Percentiles rank a stretch among this genome's conserved stretches.
Conservation (phyloP, 345 rosid genomes). For the Psidium friedrichsthalianum region DNA sequence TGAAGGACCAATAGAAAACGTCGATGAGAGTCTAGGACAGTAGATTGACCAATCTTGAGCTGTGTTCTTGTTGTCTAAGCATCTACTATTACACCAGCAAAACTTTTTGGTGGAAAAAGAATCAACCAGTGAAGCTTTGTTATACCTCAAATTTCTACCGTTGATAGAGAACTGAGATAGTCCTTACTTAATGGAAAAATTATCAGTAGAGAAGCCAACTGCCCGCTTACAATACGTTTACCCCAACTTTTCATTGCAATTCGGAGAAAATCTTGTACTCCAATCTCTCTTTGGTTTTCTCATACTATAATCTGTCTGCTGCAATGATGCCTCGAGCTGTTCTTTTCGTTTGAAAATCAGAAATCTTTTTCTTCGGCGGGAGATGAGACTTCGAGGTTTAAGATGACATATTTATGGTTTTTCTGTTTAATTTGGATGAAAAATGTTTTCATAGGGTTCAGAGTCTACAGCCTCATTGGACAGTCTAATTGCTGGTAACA, state of each 20-base stretch:
- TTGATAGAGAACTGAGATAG: not conserved
- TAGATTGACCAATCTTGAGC: not conserved
- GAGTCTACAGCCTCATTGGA: slow-evolving; percentile 45
- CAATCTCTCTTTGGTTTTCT: not conserved
- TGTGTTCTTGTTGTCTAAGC: not conserved
- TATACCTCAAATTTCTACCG: not conserved
- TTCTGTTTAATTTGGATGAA: not conserved
- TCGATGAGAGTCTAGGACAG: not conserved
- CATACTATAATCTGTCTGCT: not conserved
- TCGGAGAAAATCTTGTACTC: not conserved
- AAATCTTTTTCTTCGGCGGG: not conserved
- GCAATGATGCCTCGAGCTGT: not conserved
- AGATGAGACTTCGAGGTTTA: not conserved
- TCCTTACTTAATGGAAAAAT: not conserved
- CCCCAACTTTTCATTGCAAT: not conserved
- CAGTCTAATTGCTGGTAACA: slow-evolving; percentile 37
- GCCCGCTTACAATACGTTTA: not conserved
- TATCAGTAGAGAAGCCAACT: not conserved
- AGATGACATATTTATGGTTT: not conserved
- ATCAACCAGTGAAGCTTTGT: not conserved
- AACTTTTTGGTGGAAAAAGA: not conserved
- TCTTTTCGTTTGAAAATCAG: not conserved
- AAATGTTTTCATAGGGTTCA: slow-evolving; percentile 27
- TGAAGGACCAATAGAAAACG: not conserved
- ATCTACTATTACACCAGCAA: not conserved